Evolutionary conservation across 129 eudicot species (phyloP).

Genomic region (Flaveria ramosissima): DNA sequence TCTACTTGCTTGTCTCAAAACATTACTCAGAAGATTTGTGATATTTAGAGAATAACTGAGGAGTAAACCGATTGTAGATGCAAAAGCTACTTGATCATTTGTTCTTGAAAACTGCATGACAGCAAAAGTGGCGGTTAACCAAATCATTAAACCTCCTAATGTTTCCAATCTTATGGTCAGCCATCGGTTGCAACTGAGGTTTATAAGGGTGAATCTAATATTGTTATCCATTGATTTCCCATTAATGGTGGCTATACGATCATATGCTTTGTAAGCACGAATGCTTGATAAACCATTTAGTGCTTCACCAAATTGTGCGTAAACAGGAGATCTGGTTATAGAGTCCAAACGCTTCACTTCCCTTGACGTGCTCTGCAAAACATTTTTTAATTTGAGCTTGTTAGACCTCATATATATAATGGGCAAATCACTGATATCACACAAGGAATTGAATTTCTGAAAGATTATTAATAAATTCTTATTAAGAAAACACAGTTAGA

Average conservation of each 20-base stretch:
- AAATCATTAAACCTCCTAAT: conserved; percentile 91
- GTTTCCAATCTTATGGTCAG: conserved; percentile 79
- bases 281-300: conserved; percentile 83
- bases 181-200: conserved; percentile 88
- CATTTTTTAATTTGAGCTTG: neutral
- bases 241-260: conserved; percentile 74
- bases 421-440: neutral
- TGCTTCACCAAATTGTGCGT: conserved; percentile 95
- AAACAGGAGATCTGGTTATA: conserved; percentile 82
- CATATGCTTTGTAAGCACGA: conserved; percentile 93
- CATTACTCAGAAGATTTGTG: conserved; percentile 75
- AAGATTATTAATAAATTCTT: neutral
- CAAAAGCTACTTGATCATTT: conserved; percentile 79
- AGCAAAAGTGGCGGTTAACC: conserved; percentile 94
- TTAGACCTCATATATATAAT: conserved; percentile 14
- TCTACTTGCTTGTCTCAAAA: conserved; percentile 78
- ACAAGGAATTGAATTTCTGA: neutral
- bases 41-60: conserved; percentile 87
- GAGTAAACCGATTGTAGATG: conserved; percentile 87
- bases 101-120: conserved; percentile 86
- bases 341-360: conserved; percentile 97
- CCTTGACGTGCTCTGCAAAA: conserved; percentile 89
- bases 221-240: conserved; percentile 91
- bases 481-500: neutral
- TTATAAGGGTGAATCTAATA: conserved; percentile 77